A percentile compares a stretch with the other conserved stretches of the same genome.
Conservation (phyloP, 164 flowering plant genomes). For the Warburgia ugandensis region DNA sequence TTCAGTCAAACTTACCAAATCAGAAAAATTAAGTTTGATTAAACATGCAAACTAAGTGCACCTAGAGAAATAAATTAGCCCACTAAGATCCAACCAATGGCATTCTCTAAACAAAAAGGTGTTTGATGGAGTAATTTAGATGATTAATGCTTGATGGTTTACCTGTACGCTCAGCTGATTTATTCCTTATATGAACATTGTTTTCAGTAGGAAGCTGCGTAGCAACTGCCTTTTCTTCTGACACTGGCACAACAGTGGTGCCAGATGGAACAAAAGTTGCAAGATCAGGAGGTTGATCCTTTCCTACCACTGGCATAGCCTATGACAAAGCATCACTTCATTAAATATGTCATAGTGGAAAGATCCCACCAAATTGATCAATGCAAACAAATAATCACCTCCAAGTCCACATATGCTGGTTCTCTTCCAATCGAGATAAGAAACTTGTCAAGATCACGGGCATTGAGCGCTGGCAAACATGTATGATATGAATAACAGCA, state of each 20-base stretch:
- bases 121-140: too few species aligned
- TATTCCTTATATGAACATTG: conserved; percentile 17
- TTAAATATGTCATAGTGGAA: conserved; percentile 2
- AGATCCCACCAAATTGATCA: background rate
- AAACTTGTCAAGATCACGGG: conserved; percentile 71
- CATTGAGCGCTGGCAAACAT: conserved; percentile 47
- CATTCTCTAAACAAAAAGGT: too few species aligned
- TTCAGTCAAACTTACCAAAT: too few species aligned
- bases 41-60: too few species aligned
- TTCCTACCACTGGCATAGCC: conserved; percentile 89
- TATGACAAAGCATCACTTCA: conserved; percentile 19
- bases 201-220: conserved; percentile 21
- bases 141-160: too few species aligned
- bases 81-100: too few species aligned
- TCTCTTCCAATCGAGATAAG: conserved; percentile 71
- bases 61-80: too few species aligned
- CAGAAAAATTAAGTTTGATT: too few species aligned
- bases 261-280: conserved; percentile 74
- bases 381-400: conserved; percentile 40
- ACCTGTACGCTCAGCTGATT: conserved; percentile 38
- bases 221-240: conserved; percentile 27
- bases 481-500: background rate
- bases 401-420: conserved; percentile 78
- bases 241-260: conserved; percentile 26
- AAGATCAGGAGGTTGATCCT: conserved; percentile 96